Conservation (phyloP, 495 filamentous ascomycete genomes). For the Parathielavia appendiculata region DNA sequence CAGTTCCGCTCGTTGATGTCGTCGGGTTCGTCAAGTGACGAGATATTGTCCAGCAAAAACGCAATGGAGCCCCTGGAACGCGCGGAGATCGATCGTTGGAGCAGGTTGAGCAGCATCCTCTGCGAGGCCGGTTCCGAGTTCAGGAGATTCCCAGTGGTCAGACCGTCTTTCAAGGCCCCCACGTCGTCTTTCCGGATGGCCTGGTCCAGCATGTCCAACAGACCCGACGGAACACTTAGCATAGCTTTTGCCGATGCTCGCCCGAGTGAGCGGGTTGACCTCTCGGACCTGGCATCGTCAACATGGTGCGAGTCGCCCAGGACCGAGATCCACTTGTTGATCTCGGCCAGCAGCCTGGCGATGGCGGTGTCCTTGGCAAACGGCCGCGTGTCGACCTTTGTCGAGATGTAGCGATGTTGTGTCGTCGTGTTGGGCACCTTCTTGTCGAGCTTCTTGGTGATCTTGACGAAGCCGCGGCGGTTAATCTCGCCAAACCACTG, state of each 20-base stretch:
- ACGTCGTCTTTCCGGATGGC: conserved; percentile 72
- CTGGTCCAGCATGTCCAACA: conserved; percentile 69
- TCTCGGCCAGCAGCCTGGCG: conserved; percentile 59
- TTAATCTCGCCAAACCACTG: conserved; percentile 99
- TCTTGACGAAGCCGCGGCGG: conserved; percentile 89
- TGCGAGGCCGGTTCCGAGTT: conserved; percentile 51
- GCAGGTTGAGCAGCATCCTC: conserved; percentile 65
- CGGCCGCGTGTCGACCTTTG: conserved; percentile 76
- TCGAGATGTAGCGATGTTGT: conserved; percentile 75
- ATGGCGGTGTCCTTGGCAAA: conserved; percentile 76
- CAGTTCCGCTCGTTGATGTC: conserved; percentile 94
- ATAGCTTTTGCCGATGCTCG: conserved; percentile 63
- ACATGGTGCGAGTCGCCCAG: conserved; percentile 64
- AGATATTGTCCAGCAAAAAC: conserved; percentile 60
- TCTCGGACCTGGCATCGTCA: conserved; percentile 67
- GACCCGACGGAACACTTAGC: conserved; percentile 59
- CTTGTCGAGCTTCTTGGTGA: conserved; percentile 96
- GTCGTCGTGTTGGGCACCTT: conserved; percentile 66
- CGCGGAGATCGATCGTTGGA: conserved; percentile 77
- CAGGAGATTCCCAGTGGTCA: conserved; percentile 53
- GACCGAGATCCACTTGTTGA: conserved; percentile 87
- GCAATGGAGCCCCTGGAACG: conserved; percentile 62
- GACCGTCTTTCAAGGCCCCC: conserved; percentile 50
- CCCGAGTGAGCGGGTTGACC: conserved; percentile 65
- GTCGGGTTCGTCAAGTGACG: conserved; percentile 72